Base-by-base conservation (phyloP, 345 rosid genomes). In the Streptanthus diversifolius region DNA sequence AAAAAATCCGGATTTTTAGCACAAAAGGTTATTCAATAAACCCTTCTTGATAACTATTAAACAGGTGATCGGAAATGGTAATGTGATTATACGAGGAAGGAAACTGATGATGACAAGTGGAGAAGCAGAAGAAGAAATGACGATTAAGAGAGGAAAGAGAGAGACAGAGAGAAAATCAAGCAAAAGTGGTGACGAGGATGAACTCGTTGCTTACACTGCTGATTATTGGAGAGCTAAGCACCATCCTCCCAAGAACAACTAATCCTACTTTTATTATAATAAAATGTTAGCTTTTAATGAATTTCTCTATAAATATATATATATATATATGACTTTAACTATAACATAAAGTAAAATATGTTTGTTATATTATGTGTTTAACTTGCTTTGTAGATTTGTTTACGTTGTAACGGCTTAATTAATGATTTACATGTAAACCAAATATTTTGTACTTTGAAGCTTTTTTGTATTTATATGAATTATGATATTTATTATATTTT, bases 211-310 rank as follows among this genome's bases (percentile, higher is more conserved):
- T 73, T 87, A 83, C 49, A 85, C 69, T 71, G 88, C 87, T 29
- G 96, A 90, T 82, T 90, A 90, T 77, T 82, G 79, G 82, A 35
- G 79, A 44, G 87, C 90, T n/a, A 86, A 82, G 79, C 93, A 82
- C 57, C 96, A 86, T 70, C 90, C 96, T 33, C 93, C 96, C 9
- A 88, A 83, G 79, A 84, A 90, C 56, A 88, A 90, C 72, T 88
- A 47, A 82, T 22, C 57, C 4, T 53, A 63, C 41, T 51, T 5
- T 6, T 36, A 3, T 22, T 32, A 13, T 49, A 15, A 56, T 5
- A 30, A 14, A 25, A 29, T n/a, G 60, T 22, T 25, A 52, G 17
- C 30, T 24, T 53, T 25, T 64, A 61, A 22, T 18, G 30, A 43
- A 24, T 14, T 25, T 56, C 22, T 65, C 3, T 51, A 53, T 63